These are phyloP conservation scores for Cunninghamia lanceolata DNA, from an alignment of 75 land plant genomes.

Conservation along the genomic window DNA sequence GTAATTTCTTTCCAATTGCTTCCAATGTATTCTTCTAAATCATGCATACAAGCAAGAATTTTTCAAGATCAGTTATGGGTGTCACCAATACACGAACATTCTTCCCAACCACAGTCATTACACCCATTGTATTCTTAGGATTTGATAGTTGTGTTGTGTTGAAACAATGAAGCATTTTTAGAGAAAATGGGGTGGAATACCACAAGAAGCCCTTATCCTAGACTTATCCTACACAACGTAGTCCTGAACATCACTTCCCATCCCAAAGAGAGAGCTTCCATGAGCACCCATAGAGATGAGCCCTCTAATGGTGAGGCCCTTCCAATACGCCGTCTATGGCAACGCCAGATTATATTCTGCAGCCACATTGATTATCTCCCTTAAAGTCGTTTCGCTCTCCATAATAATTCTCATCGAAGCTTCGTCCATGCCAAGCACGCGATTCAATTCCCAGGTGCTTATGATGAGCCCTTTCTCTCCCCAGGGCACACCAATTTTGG, in stretches of 20 bases:
- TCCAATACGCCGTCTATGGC: slow-evolving; percentile 75
- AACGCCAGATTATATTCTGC: slow-evolving; percentile 49
- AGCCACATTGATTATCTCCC: slow-evolving; percentile 45
- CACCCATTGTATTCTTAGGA: too few species aligned
- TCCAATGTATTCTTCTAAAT: too few species aligned
- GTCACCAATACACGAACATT: too few species aligned
- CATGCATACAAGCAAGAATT: too few species aligned
- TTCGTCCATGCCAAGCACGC: slow-evolving; percentile 31
- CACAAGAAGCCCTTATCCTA: too few species aligned
- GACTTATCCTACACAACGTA: too few species aligned
- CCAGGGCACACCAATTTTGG: slow-evolving; percentile 69
- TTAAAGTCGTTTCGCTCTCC: slow-evolving; percentile 53
- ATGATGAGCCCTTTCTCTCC: slow-evolving; percentile 54
- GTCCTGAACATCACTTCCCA: slow-evolving; percentile 66
- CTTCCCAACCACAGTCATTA: too few species aligned
- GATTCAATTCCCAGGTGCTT: slow-evolving; percentile 60
- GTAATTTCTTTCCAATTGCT: too few species aligned
- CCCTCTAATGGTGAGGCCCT: slow-evolving; percentile 69
- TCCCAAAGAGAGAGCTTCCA: slow-evolving; percentile 66
- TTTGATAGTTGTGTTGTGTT: too few species aligned
- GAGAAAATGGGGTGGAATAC: too few species aligned
- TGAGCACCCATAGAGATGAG: slow-evolving; percentile 69
- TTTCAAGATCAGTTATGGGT: too few species aligned
- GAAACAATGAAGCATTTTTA: too few species aligned
- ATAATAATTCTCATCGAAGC: slow-evolving; percentile 34